Conservation (phyloP, 257 asterid species). For the Solanum corneliomulleri region DNA sequence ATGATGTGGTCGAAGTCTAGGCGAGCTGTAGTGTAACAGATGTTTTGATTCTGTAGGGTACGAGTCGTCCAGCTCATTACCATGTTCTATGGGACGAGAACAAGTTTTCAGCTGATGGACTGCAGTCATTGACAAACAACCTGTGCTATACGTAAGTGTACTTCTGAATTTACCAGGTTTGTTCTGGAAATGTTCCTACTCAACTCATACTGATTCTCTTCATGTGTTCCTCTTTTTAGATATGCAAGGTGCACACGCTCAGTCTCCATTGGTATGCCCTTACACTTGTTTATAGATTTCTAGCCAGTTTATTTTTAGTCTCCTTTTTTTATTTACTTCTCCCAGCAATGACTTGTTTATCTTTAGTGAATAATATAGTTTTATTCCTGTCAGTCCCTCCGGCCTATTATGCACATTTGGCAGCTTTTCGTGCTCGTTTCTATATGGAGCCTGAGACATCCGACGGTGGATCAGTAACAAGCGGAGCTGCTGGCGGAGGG, state of each 20-base stretch:
- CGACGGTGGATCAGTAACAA: slow-evolving; percentile 66
- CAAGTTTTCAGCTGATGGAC: slow-evolving; percentile 74
- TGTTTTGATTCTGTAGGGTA: slow-evolving; percentile 34
- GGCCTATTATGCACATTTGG: slow-evolving; percentile 89
- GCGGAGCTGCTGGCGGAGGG: slow-evolving; percentile 57
- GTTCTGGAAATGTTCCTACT: background rate
- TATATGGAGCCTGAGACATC: slow-evolving; percentile 91
- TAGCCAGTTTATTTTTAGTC: background rate
- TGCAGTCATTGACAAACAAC: slow-evolving; percentile 75
- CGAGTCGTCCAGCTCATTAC: slow-evolving; percentile 91
- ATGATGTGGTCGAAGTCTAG: background rate
- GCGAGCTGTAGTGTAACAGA: background rate
- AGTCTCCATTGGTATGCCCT: slow-evolving; percentile 71
- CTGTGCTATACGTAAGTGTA: slow-evolving; percentile 82
- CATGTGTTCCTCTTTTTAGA: slow-evolving; percentile 21
- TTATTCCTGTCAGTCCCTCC: slow-evolving; percentile 61
- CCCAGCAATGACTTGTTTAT: background rate
- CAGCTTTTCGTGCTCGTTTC: slow-evolving; percentile 93
- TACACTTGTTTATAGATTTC: background rate
- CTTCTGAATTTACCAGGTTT: background rate
- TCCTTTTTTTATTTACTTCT: background rate
- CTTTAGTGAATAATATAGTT: background rate
- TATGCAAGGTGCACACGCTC: slow-evolving; percentile 95
- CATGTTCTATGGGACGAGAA: slow-evolving; percentile 96
- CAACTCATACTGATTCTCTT: background rate